Evolutionary conservation across 2,329 filamentous ascomycete species (phyloP).

Genomic region (Aspergillus sp.): DNA sequence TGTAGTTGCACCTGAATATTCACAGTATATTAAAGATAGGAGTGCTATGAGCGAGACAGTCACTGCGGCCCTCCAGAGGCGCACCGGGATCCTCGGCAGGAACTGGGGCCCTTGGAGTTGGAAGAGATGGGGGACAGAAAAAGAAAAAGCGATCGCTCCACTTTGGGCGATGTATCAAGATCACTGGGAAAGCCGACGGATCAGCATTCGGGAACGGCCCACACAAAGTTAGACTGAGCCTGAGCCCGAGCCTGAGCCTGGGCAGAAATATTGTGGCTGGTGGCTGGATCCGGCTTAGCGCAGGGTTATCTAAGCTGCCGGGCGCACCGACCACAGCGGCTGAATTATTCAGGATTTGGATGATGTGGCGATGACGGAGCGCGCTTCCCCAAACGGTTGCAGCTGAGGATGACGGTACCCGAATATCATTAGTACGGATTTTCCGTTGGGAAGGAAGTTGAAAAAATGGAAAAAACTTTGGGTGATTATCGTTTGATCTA

Average conservation of each 20-base stretch:
- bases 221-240: slow-evolving; percentile 3
- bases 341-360: background rate
- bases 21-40: background rate
- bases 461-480: background rate
- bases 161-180: slow-evolving; percentile 19
- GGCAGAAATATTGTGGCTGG: slow-evolving; percentile 20
- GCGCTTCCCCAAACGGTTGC: background rate
- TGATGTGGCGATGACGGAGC: slow-evolving; percentile 22
- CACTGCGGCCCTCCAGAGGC: background rate
- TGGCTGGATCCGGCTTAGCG: slow-evolving; percentile 9
- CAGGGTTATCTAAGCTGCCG: slow-evolving; percentile 15
- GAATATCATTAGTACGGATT: too few species aligned
- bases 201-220: slow-evolving; percentile 25
- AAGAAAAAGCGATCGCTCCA: background rate
- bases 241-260: background rate
- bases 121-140: background rate
- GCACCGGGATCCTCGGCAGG: background rate
- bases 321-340: slow-evolving; percentile 6
- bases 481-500: background rate
- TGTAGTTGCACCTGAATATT: background rate
- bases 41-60: background rate
- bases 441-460: too few species aligned
- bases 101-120: background rate
- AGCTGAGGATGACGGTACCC: too few species aligned
- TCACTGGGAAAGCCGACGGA: slow-evolving; percentile 26